These are phyloP conservation scores for Neofusicoccum sp. DNA, from an alignment of 2,329 filamentous ascomycete genomes.

Conservation along the genomic window DNA sequence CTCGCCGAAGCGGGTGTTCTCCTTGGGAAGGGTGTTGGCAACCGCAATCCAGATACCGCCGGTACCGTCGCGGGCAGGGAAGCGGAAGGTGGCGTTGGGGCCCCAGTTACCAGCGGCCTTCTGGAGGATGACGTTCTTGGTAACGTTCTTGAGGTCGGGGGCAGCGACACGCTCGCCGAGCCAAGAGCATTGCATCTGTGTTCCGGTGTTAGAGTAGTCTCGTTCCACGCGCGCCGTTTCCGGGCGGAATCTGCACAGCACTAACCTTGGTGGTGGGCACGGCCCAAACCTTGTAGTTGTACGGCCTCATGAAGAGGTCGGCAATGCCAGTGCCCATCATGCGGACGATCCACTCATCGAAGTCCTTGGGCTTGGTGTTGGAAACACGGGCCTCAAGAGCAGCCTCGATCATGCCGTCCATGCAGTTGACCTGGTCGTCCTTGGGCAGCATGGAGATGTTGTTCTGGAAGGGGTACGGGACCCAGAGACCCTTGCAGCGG, in stretches of 20 bases:
- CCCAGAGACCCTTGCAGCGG: slow-evolving; percentile 93
- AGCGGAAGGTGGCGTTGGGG: slow-evolving; percentile 96
- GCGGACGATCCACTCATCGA: slow-evolving; percentile 97
- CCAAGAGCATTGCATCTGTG: slow-evolving; percentile 97
- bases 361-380: slow-evolving; percentile 90
- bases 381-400: slow-evolving; percentile 81
- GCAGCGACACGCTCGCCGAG: slow-evolving; percentile 97
- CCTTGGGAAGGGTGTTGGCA: slow-evolving; percentile 83
- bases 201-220: not conserved
- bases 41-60: slow-evolving; percentile 99
- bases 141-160: slow-evolving; percentile 89
- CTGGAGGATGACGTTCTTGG: slow-evolving; percentile 90
- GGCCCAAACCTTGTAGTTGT: slow-evolving; percentile 99
- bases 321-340: slow-evolving; percentile 88
- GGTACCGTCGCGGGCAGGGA: slow-evolving; percentile 91
- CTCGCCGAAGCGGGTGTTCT: slow-evolving; percentile 89
- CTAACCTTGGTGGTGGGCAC: slow-evolving; percentile 93
- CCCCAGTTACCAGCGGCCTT: slow-evolving; percentile 98
- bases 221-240: not conserved
- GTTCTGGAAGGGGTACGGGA: slow-evolving; percentile 99
- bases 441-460: slow-evolving; percentile 98
- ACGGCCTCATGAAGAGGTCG: slow-evolving; percentile 96
- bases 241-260: not conserved
- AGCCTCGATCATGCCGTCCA: slow-evolving; percentile 95
- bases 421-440: slow-evolving; percentile 91